Evolutionary conservation across 768 basidiomycete species (phyloP).

Genomic region (Fibroporia radiculosa): DNA sequence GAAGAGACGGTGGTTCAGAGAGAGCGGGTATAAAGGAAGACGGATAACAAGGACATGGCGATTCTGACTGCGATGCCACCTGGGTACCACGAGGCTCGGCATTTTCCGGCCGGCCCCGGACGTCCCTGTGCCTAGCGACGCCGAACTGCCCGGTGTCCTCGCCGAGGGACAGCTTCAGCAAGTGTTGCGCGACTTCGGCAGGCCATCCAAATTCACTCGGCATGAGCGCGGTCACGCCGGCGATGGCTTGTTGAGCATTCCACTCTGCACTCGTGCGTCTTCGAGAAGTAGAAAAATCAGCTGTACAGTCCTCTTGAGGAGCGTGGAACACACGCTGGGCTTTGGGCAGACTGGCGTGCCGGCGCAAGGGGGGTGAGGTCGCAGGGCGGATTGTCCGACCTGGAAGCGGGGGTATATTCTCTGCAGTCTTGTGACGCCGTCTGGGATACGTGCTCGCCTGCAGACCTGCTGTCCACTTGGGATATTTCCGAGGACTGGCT

Average conservation of each 20-base stretch:
- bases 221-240: constrained; percentile 18
- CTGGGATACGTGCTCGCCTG: constrained; percentile 17
- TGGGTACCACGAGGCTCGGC: constrained; percentile 17
- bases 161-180: constrained; percentile 41
- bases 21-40: constrained; percentile 14
- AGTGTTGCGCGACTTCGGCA: constrained; percentile 48
- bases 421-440: constrained; percentile 4
- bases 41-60: constrained; percentile 18
- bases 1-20: constrained; percentile 13
- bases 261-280: constrained; percentile 54
- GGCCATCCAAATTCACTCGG: constrained; percentile 41
- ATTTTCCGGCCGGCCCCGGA: constrained; percentile 9
- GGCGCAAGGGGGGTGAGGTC: constrained; percentile 10
- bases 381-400: not conserved
- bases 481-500: not conserved
- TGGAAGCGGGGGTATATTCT: constrained; percentile 9
- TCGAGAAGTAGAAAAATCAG: not conserved
- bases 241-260: constrained; percentile 40
- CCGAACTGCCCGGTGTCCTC: constrained; percentile 6
- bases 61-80: constrained; percentile 8
- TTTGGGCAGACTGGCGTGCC: constrained; percentile 20
- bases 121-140: not conserved
- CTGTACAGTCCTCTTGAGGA: constrained; percentile 1
- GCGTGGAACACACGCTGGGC: constrained; percentile 19
- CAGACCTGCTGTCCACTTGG: constrained; percentile 2